Conservation (phyloP, 2,329 filamentous ascomycete species). For the Microsporum canis region DNA sequence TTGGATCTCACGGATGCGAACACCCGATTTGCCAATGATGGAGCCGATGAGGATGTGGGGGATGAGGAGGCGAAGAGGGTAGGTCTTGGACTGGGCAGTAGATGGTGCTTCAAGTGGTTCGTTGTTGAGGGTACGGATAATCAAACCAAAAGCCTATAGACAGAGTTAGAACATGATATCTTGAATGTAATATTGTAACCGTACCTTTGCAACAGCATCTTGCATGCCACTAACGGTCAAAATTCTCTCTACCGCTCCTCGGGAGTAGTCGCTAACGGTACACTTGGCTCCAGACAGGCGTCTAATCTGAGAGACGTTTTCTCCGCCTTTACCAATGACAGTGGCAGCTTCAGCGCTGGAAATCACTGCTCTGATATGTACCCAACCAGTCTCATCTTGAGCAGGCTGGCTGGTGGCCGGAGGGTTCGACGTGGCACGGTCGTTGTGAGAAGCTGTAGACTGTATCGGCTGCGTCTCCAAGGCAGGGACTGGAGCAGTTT, state of each 20-base stretch:
- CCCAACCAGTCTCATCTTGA: constrained; percentile 90
- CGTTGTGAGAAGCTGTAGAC: constrained; percentile 45
- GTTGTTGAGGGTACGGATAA: constrained; percentile 96
- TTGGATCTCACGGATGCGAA: constrained; percentile 94
- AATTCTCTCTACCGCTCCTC: constrained; percentile 93
- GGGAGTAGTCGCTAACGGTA: constrained; percentile 96
- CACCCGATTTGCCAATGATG: constrained; percentile 94
- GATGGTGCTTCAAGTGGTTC: constrained; percentile 82
- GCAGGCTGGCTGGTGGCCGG: constrained; percentile 35
- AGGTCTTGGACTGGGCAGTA: constrained; percentile 89
- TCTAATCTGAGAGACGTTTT: constrained; percentile 95
- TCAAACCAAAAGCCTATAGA: constrained; percentile 73
- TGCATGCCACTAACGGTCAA: constrained; percentile 93
- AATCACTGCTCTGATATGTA: constrained; percentile 93
- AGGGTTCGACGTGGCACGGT: constrained; percentile 35
- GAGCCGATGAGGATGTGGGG: constrained; percentile 96
- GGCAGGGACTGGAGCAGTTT: constrained; percentile 31
- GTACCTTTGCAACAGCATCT: constrained; percentile 90
- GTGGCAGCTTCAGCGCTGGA: constrained; percentile 95
- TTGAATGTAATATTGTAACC: constrained; percentile 19
- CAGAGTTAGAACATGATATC: constrained; percentile 9
- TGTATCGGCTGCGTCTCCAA: constrained; percentile 49
- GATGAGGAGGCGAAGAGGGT: constrained; percentile 86
- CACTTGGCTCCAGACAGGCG: constrained; percentile 94
- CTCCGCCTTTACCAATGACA: constrained; percentile 94